Evolutionary conservation across 352 stramenopile species (phyloP).

Genomic region (Phytophthora capsici): DNA sequence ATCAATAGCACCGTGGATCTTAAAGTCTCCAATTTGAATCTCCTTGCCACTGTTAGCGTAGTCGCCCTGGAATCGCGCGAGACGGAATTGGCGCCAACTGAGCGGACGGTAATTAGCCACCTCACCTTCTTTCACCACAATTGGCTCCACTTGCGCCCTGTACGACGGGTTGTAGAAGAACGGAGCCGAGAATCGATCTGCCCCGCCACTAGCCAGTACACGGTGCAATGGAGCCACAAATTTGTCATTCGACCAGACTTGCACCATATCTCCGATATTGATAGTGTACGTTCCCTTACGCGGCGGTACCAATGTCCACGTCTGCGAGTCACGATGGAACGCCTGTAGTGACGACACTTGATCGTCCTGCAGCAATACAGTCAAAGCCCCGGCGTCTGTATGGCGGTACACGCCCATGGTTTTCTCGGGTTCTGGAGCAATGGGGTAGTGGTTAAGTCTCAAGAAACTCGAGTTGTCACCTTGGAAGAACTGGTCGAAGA

Average conservation of each 20-base stretch:
- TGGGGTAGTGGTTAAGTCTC: slow-evolving; percentile 92
- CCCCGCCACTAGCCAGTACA: slow-evolving; percentile 44
- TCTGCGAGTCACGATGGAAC: slow-evolving; percentile 50
- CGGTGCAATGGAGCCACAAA: slow-evolving; percentile 56
- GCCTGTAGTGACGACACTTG: slow-evolving; percentile 59
- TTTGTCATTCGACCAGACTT: slow-evolving; percentile 63
- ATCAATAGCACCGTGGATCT: slow-evolving; percentile 20
- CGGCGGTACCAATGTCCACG: slow-evolving; percentile 56
- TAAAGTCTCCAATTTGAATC: slow-evolving; percentile 91
- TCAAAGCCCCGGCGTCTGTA: slow-evolving; percentile 65
- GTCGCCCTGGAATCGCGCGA: slow-evolving; percentile 90
- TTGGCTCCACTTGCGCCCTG: slow-evolving; percentile 60
- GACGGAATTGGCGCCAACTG: slow-evolving; percentile 90
- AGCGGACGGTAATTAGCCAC: slow-evolving; percentile 71
- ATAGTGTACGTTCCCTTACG: slow-evolving; percentile 57
- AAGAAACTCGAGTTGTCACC: slow-evolving; percentile 89
- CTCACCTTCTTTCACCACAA: slow-evolving; percentile 45
- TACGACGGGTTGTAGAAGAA: slow-evolving; percentile 84
- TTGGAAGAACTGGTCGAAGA: slow-evolving; percentile 71
- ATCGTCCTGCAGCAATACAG: slow-evolving; percentile 68
- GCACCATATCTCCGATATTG: slow-evolving; percentile 69
- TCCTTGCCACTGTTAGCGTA: slow-evolving; percentile 93
- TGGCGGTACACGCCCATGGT: slow-evolving; percentile 63
- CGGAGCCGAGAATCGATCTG: slow-evolving; percentile 57
- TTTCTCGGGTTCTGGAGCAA: slow-evolving; percentile 44